Evolutionary conservation across 306 rosid species (phyloP), one percentile per base, ranked within the genome.

Genomic region (Begonia peltatifolia): DNA sequence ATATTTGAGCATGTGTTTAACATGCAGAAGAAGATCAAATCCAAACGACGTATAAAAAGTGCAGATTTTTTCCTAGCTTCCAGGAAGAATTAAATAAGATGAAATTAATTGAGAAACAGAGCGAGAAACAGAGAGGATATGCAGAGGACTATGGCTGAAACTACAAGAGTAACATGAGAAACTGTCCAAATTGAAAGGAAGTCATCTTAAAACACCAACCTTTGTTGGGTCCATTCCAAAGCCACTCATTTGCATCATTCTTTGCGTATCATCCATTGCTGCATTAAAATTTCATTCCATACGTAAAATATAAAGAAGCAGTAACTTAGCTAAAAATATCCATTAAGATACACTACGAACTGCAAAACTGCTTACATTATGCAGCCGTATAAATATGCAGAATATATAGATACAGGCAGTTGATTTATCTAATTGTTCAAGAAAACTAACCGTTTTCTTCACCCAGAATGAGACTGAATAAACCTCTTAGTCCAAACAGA

Each of bases 191-290:
- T 50, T 10, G 44, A 48, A 18, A 17, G 8, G 38, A 30, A 41
- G 53, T 14, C 50, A 70, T 48, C 50, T 41, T 71, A 18, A 60
- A 60, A 41, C 35, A 20, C 25, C 15, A 74, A 90, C 99, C 99
- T 86, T 90, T 12, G 99, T 58, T 59, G 99, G 96, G 70, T 90
- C 99, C 50, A 83, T 17, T 52, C 99, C 99, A 15, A 90, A 86
- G 46, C 99, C 99, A 75, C 96, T 75, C 99, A 90, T 90, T 75
- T 90, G 99, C 99, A 90, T 90, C 99, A 90, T 86, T 13, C 82
- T 72, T 72, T 90, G 99, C 18, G 99, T 83, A 64, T 90, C 99
- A 72, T 86, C 99, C 52, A 87, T 83, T 62, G 99, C 99, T 90
- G 81, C 64, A 86, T n/a, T 25, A 41, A 42, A 13, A 9, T 6